Base-by-base conservation (phyloP, 768 basidiomycete genomes). In the Thelephora ganbajun region DNA sequence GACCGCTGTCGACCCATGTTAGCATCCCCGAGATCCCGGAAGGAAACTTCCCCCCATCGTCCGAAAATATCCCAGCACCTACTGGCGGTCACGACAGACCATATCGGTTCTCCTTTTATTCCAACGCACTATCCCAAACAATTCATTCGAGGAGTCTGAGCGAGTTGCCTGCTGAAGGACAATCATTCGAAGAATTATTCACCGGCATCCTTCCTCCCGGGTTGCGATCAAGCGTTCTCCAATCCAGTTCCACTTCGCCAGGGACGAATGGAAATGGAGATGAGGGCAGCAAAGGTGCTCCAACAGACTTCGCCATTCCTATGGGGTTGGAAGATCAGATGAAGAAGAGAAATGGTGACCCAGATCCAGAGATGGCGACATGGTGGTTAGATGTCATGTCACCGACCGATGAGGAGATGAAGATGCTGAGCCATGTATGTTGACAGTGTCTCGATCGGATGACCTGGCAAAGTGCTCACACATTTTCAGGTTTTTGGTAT, bases 321-420 rank as follows among this genome's bases (percentile, higher is more conserved):
- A 14, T 11, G 30, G 30, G 23, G 46, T 35, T 34, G 47, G 53
- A 20, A 19, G 51, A 3, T 48, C 48, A 7, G 46, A 19, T 45
- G 2, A 20, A 39, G 30, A 60, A 55, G 13, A 35, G 46, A 23
- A 51, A 57, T 4, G 59, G 57, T 6, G 63, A 55, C 14, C 57
- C 55, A 18, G 52, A 54, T 18, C 73, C 83, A 46, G 69, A 2
- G 92, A 91, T 53, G 72, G 71, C 0, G 82, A 96, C 92, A 1
- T 99, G 96, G 96, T 99, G 96, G 96, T 64, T 99, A 52, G 96
- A 99, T 57, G 75, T 98, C 1, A 75, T 81, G 46, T 83, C 79
- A 48, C 96, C 96, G 0, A 98, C 93, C 0, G 96, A 99, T 53
- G 91, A 93, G 43, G 96, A 99, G 65, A 98, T 99, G 96, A 89